phyloP scores from a whole-genome alignment of 495 filamentous ascomycete species.

The Penicillium salamii region DNA sequence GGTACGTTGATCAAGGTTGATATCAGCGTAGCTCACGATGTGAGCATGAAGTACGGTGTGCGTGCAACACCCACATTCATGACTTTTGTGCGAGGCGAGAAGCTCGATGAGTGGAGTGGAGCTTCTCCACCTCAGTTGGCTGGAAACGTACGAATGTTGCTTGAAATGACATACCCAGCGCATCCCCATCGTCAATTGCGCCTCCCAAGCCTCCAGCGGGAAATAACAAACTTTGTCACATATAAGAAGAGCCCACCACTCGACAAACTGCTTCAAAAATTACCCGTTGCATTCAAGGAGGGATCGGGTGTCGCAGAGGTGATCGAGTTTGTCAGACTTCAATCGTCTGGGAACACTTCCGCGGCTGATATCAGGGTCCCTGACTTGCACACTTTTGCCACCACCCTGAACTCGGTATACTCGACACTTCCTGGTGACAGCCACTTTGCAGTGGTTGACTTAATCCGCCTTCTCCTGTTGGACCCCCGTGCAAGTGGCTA shows the following conservation, averaged over 20 bases:
- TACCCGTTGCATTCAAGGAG: constrained; percentile 49
- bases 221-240: constrained; percentile 61
- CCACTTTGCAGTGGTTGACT: constrained; percentile 78
- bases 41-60: constrained; percentile 64
- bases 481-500: constrained; percentile 85
- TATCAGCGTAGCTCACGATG: constrained; percentile 61
- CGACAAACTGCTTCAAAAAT: constrained; percentile 79
- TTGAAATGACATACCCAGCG: constrained; percentile 72
- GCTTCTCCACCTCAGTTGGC: constrained; percentile 66
- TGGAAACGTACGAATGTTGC: constrained; percentile 67
- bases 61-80: constrained; percentile 86
- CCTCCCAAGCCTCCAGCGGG: constrained; percentile 65
- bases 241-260: constrained; percentile 82
- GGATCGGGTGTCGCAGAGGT: constrained; percentile 53
- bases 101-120: constrained; percentile 78
- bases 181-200: constrained; percentile 72
- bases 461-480: constrained; percentile 71
- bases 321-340: constrained; percentile 59
- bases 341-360: constrained; percentile 16
- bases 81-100: constrained; percentile 73
- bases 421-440: constrained; percentile 34
- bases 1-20: constrained; percentile 83
- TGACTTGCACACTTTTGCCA: constrained; percentile 45
- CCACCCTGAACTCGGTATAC: constrained; percentile 29
- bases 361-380: constrained; percentile 50